A percentile compares a stretch with the other conserved stretches of the same genome.
These are phyloP conservation scores for Kwoniella newhampshirensis DNA, from an alignment of 768 basidiomycete genomes.

Conservation along the genomic window DNA sequence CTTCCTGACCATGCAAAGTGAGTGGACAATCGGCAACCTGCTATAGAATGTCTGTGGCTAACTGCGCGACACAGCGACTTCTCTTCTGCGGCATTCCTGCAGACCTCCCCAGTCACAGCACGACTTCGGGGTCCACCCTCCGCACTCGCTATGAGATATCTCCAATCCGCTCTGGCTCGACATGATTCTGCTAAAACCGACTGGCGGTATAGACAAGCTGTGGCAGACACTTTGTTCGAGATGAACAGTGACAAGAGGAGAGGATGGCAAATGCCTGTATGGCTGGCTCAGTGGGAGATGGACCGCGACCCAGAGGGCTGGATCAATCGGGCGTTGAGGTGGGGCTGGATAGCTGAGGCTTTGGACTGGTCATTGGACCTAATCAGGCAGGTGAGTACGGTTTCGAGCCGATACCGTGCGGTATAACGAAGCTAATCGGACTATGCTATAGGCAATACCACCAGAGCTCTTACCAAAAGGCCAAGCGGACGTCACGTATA, in stretches of 20 bases:
- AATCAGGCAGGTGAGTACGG: conserved; percentile 65
- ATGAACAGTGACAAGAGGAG: conserved; percentile 56
- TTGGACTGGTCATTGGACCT: conserved; percentile 70
- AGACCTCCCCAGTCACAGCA: conserved; percentile 56
- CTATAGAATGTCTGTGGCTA: neutral
- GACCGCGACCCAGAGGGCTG: conserved; percentile 65
- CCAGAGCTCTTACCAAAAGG: conserved; percentile 34
- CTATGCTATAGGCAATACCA: conserved; percentile 29
- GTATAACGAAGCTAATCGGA: neutral
- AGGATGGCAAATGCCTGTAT: conserved; percentile 65
- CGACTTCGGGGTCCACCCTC: conserved; percentile 80
- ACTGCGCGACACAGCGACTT: conserved; percentile 55
- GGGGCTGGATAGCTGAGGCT: conserved; percentile 75
- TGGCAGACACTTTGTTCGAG: conserved; percentile 72
- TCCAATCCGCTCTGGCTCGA: conserved; percentile 73
- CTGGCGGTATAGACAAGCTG: conserved; percentile 71
- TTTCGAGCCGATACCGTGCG: neutral
- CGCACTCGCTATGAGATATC: conserved; percentile 82
- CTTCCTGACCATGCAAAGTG: conserved; percentile 45
- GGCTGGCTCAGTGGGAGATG: conserved; percentile 71
- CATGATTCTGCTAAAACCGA: conserved; percentile 73
- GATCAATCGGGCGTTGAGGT: conserved; percentile 73
- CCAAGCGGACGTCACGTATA: conserved; percentile 19
- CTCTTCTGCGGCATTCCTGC: conserved; percentile 76
- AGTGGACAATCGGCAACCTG: conserved; percentile 52